Conservation (phyloP, 805 yeast species). For the Metschnikowia henanensis region DNA sequence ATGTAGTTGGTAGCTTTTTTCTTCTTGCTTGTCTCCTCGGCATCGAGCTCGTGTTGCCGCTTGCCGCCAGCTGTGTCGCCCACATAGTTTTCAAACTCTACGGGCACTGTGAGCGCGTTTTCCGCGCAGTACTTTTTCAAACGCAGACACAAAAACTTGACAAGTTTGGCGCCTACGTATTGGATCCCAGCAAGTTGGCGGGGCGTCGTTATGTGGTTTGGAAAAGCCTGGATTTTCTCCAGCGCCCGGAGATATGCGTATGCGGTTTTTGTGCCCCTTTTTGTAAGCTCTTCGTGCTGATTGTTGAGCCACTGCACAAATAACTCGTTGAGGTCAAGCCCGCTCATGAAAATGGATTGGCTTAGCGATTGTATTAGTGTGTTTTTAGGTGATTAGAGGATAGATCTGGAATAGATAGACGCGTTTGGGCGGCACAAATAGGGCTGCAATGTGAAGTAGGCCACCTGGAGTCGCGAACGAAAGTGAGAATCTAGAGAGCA, state of each 20-base stretch:
- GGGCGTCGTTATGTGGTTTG: slow-evolving; percentile 51
- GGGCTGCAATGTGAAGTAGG: too few relatives aligned
- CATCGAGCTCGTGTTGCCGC: slow-evolving; percentile 15
- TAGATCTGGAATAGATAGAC: too few relatives aligned
- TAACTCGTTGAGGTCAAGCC: slow-evolving; percentile 48
- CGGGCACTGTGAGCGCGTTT: slow-evolving; percentile 49
- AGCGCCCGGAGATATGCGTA: slow-evolving; percentile 57
- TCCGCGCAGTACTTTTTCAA: slow-evolving; percentile 57
- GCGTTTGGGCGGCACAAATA: too few relatives aligned
- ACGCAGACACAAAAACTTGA: slow-evolving; percentile 47
- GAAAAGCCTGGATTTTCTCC: slow-evolving; percentile 46
- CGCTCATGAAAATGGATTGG: too few relatives aligned
- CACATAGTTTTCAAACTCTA: slow-evolving; percentile 20
- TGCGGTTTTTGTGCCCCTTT: slow-evolving; percentile 52
- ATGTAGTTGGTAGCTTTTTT: slow-evolving; percentile 44
- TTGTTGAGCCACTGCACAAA: slow-evolving; percentile 62
- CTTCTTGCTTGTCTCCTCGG: slow-evolving; percentile 7
- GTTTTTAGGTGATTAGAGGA: too few relatives aligned
- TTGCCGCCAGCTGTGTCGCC: slow-evolving; percentile 15
- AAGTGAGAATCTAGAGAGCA: too few relatives aligned
- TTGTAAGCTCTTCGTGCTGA: slow-evolving; percentile 44
- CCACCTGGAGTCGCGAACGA: too few relatives aligned
- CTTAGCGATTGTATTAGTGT: too few relatives aligned
- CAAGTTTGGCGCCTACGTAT: slow-evolving; percentile 72
- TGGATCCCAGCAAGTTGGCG: slow-evolving; percentile 57